Evolutionary conservation across 208 protist genomes (phyloP).

Genomic region (Trypanosoma vivax): DNA sequence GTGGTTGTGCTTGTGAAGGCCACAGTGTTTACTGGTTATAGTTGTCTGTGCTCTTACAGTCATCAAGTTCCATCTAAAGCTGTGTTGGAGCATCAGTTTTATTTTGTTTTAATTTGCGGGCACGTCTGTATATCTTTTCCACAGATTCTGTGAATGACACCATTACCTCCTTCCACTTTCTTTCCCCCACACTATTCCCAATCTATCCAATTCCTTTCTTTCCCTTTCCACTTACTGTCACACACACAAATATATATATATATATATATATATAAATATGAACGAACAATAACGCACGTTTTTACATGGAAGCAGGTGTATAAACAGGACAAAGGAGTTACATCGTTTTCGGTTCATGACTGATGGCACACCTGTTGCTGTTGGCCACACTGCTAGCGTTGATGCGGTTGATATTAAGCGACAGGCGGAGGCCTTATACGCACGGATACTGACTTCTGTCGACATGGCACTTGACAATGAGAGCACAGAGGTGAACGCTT

Average conservation of each 20-base stretch:
- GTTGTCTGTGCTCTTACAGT: no score
- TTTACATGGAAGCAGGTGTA: neutral
- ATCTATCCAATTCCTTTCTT: neutral
- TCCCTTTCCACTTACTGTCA: neutral
- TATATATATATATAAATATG: conserved; percentile 2
- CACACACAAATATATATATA: neutral
- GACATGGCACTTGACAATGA: conserved; percentile 9
- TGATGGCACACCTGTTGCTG: no score
- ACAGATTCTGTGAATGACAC: no score
- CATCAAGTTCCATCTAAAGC: no score
- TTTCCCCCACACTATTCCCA: neutral
- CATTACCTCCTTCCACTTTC: neutral
- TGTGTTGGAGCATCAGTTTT: no score
- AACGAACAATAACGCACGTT: neutral
- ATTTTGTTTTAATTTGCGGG: no score
- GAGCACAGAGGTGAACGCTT: neutral
- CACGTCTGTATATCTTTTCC: no score
- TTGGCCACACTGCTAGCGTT: no score
- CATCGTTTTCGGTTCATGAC: no score
- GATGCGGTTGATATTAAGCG: conserved; percentile 9
- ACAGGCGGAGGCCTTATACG: conserved; percentile 18
- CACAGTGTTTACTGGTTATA: no score
- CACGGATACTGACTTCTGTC: conserved; percentile 16
- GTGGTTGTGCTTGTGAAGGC: no score
- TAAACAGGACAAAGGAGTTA: neutral